Base-by-base conservation (phyloP, 495 filamentous ascomycete genomes). In the Xylaria scruposa region DNA sequence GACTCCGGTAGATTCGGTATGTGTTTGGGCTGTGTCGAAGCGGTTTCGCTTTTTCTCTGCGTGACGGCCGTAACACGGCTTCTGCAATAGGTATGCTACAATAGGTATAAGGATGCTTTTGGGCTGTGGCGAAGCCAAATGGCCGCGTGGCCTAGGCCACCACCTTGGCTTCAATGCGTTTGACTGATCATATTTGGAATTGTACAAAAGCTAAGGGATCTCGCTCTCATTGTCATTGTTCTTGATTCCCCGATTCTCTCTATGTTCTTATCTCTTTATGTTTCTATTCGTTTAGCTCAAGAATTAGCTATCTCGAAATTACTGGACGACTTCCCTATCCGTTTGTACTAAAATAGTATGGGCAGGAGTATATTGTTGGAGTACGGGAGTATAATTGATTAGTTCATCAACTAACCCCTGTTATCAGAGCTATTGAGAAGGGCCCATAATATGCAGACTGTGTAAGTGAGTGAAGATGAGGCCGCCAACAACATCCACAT, bases 121-220 rank as follows among this genome's bases (percentile, higher is more conserved):
- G 26, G 44, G 19, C 21, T 67, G 64, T 67, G 64, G 64, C 64
- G 64, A 67, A 67, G 64, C 64, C 29, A 5, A 19, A 13, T 7
- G 62, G 62, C 62, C 62, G 62, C 62, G 62, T 65, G 62, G 62
- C 49, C 36, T 67, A 56, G 49, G 65, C 64, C 49, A 21, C 49
- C 49, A 19, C 49, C 49, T 56, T 42, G 49, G 65, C 36, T 29
- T 40, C 13, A 42, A 21, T n/a, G n/a, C 0, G 0, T 63, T 44
- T 3, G 36, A 17, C 24, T 33, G 60, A 24, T 15, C 15, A 42
- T 13, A 63, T 63, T 63, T 63, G 60, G 38, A 63, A 63, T 63
- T 63, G 21, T 19, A 63, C 58, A 60, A 60, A 60, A 31, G 56
- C 38, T 60, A 24, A 56, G 24, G 12, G 15, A 38, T 58, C 13